A percentile compares a stretch with the other conserved stretches of the same genome.
These are phyloP conservation scores for Litchi chinensis DNA, from an alignment of 345 rosid species.

Conservation along the genomic window DNA sequence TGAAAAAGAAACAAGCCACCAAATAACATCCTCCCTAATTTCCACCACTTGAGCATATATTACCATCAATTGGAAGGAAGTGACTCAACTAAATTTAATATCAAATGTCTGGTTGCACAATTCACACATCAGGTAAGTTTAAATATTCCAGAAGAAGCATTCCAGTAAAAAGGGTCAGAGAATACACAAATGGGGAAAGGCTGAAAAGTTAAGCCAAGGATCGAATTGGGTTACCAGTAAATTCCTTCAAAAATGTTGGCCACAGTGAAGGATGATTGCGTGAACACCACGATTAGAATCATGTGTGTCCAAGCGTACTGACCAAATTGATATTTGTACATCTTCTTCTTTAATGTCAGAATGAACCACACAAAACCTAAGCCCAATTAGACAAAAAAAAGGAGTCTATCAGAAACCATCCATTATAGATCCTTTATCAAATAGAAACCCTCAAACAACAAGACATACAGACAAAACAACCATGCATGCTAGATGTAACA, in stretches of 20 bases:
- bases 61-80: neutral
- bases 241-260: slow-evolving; percentile 99
- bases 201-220: neutral
- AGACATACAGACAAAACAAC: neutral
- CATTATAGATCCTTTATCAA: neutral
- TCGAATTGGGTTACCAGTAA: slow-evolving; percentile 61
- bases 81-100: neutral
- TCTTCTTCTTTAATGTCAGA: slow-evolving; percentile 90
- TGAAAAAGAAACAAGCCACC: neutral
- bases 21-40: neutral
- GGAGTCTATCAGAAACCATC: slow-evolving; percentile 1
- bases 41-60: neutral
- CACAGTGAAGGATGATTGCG: slow-evolving; percentile 96
- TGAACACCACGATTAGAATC: slow-evolving; percentile 94
- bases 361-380: slow-evolving; percentile 99
- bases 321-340: slow-evolving; percentile 99
- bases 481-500: neutral
- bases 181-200: neutral
- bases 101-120: neutral
- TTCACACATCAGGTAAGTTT: neutral
- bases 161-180: neutral
- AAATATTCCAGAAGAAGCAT: neutral
- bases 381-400: neutral
- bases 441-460: neutral
- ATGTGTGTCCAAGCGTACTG: slow-evolving; percentile 99